phyloP scores from a whole-genome alignment of 225 moss, liverwort and hornwort genomes.

The Asterella californica region DNA sequence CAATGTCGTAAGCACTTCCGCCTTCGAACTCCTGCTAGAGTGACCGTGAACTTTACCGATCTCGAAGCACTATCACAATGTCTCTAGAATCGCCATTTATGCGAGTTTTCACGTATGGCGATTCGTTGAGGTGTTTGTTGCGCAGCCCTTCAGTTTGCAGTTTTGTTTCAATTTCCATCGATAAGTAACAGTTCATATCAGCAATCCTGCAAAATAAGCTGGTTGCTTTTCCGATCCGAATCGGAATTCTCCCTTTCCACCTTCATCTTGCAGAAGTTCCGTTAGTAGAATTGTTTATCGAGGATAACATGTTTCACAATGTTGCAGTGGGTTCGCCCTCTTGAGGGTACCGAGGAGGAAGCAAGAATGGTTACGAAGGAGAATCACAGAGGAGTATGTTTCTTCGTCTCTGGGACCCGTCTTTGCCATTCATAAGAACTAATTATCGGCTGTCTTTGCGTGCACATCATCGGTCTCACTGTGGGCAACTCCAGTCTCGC shows the following conservation, averaged over 20 bases:
- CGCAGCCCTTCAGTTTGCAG: no score
- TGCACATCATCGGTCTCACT: no score
- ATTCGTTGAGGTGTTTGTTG: no score
- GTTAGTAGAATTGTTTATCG: background rate
- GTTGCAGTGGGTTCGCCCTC: slow-evolving; percentile 59
- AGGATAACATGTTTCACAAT: background rate
- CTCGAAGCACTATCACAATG: background rate
- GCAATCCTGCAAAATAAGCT: no score
- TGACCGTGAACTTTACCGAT: background rate
- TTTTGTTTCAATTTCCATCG: no score
- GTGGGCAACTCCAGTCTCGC: no score
- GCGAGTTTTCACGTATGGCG: no score
- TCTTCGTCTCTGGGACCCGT: background rate
- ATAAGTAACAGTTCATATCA: no score
- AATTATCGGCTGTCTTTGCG: background rate
- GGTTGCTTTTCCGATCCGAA: no score
- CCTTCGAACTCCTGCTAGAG: no score
- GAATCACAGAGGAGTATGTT: slow-evolving; percentile 65
- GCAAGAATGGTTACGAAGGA: slow-evolving; percentile 67
- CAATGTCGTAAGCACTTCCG: slow-evolving; percentile 64
- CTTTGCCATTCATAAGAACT: background rate
- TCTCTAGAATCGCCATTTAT: background rate
- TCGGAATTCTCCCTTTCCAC: background rate
- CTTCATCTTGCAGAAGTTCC: background rate
- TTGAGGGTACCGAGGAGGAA: slow-evolving; percentile 52